Evolutionary conservation across 345 rosid species (phyloP).

Genomic region (Salix purpurea): DNA sequence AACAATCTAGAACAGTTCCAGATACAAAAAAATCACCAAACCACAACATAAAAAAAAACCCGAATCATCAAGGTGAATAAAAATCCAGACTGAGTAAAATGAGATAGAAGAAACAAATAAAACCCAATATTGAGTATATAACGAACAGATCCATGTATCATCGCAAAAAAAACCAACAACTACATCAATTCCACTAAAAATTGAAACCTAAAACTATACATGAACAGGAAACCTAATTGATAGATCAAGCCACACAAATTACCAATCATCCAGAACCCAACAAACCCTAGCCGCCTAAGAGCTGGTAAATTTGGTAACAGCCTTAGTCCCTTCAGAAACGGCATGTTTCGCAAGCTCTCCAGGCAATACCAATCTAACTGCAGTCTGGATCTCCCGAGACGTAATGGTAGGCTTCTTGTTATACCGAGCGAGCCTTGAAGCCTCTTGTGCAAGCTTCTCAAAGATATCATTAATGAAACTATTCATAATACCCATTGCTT

Average conservation of each 20-base stretch:
- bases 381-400: constrained; percentile 29
- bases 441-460: constrained; percentile 23
- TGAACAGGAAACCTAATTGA: neutral
- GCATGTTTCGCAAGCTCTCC: constrained; percentile 29
- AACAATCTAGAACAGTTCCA: neutral
- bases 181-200: neutral
- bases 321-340: constrained; percentile 24
- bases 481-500: constrained; percentile 30
- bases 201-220: neutral
- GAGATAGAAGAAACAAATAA: neutral
- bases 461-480: constrained; percentile 25
- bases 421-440: constrained; percentile 17
- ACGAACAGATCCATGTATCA: neutral
- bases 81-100: neutral
- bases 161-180: neutral
- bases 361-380: constrained; percentile 15
- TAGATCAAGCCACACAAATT: neutral
- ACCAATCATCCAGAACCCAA: neutral
- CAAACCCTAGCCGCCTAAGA: constrained; percentile 12
- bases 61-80: neutral
- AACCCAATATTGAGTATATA: neutral
- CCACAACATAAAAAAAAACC: neutral
- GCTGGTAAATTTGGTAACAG: constrained; percentile 27
- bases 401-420: constrained; percentile 28
- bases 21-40: neutral